Conservation (phyloP, 2,329 filamentous ascomycete species). For the Monosporascus cannonballus region DNA sequence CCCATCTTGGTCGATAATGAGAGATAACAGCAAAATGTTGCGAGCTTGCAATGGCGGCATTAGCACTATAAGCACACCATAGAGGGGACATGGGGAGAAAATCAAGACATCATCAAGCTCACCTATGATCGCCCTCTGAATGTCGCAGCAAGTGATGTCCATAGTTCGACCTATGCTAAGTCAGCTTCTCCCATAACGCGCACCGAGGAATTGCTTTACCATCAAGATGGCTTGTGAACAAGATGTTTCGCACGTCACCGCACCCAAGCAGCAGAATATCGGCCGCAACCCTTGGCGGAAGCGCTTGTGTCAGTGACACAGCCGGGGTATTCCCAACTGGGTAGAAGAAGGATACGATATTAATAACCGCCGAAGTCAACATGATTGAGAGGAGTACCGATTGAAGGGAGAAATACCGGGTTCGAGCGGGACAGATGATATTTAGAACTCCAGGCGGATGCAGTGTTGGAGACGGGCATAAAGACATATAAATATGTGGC, state of each 20-base stretch:
- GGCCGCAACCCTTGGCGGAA: slow-evolving; percentile 6
- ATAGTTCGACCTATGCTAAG: slow-evolving; percentile 28
- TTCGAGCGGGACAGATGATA: too few species aligned
- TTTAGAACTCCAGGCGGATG: too few species aligned
- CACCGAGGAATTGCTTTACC: slow-evolving; percentile 20
- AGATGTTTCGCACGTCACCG: slow-evolving; percentile 49
- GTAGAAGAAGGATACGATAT: slow-evolving; percentile 6
- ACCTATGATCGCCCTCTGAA: slow-evolving; percentile 45
- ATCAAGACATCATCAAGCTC: slow-evolving; percentile 5
- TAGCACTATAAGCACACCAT: neutral
- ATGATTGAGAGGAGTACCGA: slow-evolving; percentile 3
- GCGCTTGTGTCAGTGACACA: slow-evolving; percentile 10
- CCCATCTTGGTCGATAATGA: slow-evolving; percentile 37
- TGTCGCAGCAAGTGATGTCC: slow-evolving; percentile 53
- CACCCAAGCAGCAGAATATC: slow-evolving; percentile 48
- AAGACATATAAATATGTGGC: too few species aligned
- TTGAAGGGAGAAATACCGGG: too few species aligned
- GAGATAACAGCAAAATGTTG: slow-evolving; percentile 46
- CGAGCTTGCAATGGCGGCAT: slow-evolving; percentile 34
- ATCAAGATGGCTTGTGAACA: slow-evolving; percentile 45
- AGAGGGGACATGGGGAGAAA: slow-evolving; percentile 1
- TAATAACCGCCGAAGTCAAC: slow-evolving; percentile 5
- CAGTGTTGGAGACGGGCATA: too few species aligned
- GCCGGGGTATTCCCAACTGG: slow-evolving; percentile 12
- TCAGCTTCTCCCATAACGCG: slow-evolving; percentile 12